These are phyloP conservation scores for Graphiopsis chlorocephala DNA, from an alignment of 2,329 filamentous ascomycete genomes.

Conservation along the genomic window DNA sequence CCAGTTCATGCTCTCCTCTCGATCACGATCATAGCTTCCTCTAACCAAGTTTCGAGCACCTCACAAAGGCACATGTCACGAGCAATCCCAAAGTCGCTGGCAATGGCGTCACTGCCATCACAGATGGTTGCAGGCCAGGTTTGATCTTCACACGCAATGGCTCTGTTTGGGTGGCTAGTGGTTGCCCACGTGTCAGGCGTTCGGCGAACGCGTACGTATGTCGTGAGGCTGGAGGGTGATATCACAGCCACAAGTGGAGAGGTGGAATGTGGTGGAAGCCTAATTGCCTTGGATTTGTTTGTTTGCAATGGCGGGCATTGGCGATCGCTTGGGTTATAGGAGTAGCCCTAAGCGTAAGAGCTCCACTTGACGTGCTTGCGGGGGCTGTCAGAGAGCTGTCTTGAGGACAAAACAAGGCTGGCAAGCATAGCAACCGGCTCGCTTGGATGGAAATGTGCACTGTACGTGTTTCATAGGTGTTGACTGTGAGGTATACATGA, in stretches of 20 bases:
- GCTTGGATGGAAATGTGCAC: not conserved
- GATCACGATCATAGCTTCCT: not conserved
- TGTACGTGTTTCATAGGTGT: not conserved
- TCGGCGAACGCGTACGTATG: not conserved
- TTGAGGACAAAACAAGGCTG: not conserved
- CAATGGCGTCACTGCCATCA: conserved; percentile 11
- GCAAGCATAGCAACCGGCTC: not conserved
- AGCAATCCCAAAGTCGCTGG: conserved; percentile 2
- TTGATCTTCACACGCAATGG: conserved; percentile 3
- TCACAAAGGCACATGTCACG: not conserved
- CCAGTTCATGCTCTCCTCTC: not conserved
- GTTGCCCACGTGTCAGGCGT: conserved; percentile 5
- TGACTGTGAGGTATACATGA: not conserved
- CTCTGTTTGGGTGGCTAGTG: not conserved
- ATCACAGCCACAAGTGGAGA: conserved; percentile 8
- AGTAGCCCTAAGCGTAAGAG: conserved; percentile 3
- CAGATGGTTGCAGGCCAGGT: not conserved
- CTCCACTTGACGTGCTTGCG: conserved; percentile 7
- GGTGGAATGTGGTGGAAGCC: not conserved
- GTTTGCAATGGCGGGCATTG: not conserved
- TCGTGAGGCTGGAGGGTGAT: not conserved
- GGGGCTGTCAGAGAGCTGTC: not conserved
- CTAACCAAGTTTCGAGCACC: conserved; percentile 5
- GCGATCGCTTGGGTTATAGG: conserved; percentile 8
- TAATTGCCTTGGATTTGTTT: conserved; percentile 9